Evolutionary conservation across 2,329 filamentous ascomycete species (phyloP).

Genomic region (Exophiala phaeomuriformis): DNA sequence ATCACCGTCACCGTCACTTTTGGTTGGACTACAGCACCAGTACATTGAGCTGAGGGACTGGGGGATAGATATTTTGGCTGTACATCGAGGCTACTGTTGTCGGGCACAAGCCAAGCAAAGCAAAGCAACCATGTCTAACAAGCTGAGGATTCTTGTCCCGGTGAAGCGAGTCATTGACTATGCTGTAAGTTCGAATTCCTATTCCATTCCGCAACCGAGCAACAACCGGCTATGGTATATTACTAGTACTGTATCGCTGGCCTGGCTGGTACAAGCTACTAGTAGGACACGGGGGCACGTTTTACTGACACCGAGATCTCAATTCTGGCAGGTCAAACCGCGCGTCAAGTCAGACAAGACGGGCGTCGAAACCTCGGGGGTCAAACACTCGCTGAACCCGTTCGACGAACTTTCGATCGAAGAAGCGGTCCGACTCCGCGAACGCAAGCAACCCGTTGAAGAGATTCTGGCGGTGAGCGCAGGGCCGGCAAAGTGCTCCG

Average conservation of each 20-base stretch:
- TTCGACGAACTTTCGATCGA: slow-evolving; percentile 98
- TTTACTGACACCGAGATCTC: background rate
- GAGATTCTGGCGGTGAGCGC: slow-evolving; percentile 88
- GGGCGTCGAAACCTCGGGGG: slow-evolving; percentile 80
- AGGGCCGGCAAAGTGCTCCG: slow-evolving; percentile 77
- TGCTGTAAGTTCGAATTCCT: slow-evolving; percentile 52
- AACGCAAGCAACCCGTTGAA: slow-evolving; percentile 73
- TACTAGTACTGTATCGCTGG: too few species aligned
- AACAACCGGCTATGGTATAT: too few species aligned
- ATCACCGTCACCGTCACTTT: too few species aligned
- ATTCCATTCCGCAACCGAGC: background rate
- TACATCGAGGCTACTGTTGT: too few species aligned
- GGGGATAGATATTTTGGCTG: too few species aligned
- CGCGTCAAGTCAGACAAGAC: slow-evolving; percentile 67
- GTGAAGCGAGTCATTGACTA: slow-evolving; percentile 83
- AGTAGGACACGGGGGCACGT: background rate
- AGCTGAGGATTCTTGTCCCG: slow-evolving; percentile 67
- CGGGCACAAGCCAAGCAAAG: too few species aligned
- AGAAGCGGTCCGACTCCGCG: slow-evolving; percentile 88
- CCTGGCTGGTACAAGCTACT: too few species aligned
- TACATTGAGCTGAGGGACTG: too few species aligned
- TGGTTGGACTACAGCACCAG: too few species aligned
- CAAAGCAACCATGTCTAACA: slow-evolving; percentile 35
- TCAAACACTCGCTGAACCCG: slow-evolving; percentile 98
- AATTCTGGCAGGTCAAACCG: slow-evolving; percentile 54